These are phyloP conservation scores for Haplographium delicatum DNA, from an alignment of 495 filamentous ascomycete species.

Conservation along the genomic window DNA sequence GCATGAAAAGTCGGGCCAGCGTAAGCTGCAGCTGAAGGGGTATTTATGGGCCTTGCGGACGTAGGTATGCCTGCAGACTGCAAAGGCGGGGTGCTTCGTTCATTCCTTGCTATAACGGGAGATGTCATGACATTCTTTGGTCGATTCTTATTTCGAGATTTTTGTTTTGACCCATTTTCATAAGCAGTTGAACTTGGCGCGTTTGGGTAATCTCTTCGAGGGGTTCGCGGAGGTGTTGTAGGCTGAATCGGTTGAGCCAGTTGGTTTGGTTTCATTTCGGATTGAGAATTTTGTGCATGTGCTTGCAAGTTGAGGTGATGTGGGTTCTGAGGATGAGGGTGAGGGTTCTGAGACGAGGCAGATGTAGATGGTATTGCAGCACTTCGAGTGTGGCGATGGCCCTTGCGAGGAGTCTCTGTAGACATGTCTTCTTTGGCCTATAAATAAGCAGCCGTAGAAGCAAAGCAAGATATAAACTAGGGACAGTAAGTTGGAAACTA, in stretches of 20 bases:
- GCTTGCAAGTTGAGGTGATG: constrained; percentile 24
- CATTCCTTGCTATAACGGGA: constrained; percentile 30
- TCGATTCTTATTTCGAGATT: constrained; percentile 31
- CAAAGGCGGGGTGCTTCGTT: constrained; percentile 37
- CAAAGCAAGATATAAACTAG: constrained; percentile 12
- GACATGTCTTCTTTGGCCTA: constrained; percentile 25
- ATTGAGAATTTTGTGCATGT: constrained; percentile 16
- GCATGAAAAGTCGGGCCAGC: constrained; percentile 94
- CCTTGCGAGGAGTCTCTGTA: constrained; percentile 10
- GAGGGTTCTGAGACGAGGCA: constrained; percentile 20
- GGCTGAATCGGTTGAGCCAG: constrained; percentile 7
- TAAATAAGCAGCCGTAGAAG: constrained; percentile 25
- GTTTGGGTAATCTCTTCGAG: constrained; percentile 18
- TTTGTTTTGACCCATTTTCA: constrained; percentile 27
- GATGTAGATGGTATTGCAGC: constrained; percentile 13
- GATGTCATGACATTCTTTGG: constrained; percentile 33
- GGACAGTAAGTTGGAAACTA: constrained; percentile 9
- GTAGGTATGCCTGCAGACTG: constrained; percentile 25
- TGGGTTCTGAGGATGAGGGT: constrained; percentile 26
- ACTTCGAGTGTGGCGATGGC: constrained; percentile 24
- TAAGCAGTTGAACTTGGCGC: constrained; percentile 6
- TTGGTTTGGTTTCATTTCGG: constrained; percentile 18
- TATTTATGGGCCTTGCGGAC: constrained; percentile 26
- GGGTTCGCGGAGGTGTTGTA: constrained; percentile 24
- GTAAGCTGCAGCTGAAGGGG: constrained; percentile 60